These are phyloP conservation scores for Suillus sp. DNA, from an alignment of 768 basidiomycete species.

Conservation along the genomic window DNA sequence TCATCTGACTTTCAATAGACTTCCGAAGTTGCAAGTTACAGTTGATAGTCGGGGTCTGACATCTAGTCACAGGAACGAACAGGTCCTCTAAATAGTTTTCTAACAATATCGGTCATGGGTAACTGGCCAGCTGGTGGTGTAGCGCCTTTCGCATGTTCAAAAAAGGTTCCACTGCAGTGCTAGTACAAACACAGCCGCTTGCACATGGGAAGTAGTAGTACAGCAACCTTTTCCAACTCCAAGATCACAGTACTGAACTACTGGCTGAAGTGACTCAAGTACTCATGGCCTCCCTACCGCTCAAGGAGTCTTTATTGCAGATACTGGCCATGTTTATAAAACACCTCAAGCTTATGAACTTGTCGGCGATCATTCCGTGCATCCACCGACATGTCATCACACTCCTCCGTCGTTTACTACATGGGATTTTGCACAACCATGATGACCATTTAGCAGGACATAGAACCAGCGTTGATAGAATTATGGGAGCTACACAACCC, in stretches of 20 bases:
- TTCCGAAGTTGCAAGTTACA: no score
- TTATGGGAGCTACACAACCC: background rate
- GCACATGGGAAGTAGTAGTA: background rate
- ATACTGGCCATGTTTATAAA: background rate
- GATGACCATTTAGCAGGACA: background rate
- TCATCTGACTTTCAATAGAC: no score
- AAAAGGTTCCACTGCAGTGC: no score
- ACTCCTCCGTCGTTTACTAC: constrained; percentile 4
- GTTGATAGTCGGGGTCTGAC: no score
- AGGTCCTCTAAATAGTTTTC: no score
- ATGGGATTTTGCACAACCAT: background rate
- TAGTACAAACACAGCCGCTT: no score
- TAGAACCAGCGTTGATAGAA: background rate
- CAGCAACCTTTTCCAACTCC: background rate
- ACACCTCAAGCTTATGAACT: background rate
- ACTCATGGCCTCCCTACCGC: background rate
- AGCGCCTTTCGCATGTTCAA: no score
- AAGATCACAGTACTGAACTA: background rate
- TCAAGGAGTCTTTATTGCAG: background rate
- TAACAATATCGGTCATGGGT: no score
- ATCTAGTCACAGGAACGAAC: no score
- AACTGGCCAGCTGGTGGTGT: no score
- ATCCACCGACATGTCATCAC: background rate
- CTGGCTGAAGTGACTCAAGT: background rate
- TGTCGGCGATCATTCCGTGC: background rate